Conservation (phyloP, 495 filamentous ascomycete species). For the Neurospora cerealis region DNA sequence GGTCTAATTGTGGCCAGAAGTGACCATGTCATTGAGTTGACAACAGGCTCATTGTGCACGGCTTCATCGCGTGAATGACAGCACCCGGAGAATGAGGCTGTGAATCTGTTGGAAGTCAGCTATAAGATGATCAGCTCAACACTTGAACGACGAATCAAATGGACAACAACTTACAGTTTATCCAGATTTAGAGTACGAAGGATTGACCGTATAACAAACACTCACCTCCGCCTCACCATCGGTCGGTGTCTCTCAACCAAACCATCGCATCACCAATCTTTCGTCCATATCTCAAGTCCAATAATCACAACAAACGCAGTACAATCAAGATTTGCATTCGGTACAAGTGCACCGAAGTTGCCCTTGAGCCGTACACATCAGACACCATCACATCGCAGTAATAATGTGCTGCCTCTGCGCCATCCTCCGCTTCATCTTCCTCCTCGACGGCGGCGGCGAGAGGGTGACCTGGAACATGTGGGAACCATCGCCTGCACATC, state of each 20-base stretch:
- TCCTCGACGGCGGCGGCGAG: not conserved
- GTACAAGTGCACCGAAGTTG: not conserved
- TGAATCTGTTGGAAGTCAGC: not conserved
- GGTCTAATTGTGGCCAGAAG: not conserved
- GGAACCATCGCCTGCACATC: not conserved
- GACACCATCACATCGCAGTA: not conserved
- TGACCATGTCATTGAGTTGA: not conserved
- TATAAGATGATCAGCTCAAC: not conserved
- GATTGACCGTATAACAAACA: not conserved
- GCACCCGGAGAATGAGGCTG: not conserved
- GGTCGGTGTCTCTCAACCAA: not conserved
- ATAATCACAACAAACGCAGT: not conserved
- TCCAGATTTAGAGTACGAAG: not conserved
- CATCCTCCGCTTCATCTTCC: not conserved
- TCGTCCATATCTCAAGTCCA: not conserved
- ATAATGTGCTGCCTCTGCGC: not conserved
- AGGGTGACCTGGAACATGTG: not conserved
- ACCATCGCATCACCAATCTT: not conserved
- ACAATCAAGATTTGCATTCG: too few species aligned
- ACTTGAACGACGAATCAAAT: not conserved
- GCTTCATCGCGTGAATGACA: not conserved
- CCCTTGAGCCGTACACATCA: too few species aligned
- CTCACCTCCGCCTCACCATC: not conserved
- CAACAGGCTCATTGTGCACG: not conserved
- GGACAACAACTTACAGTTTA: not conserved